Percentiles rank a stretch among this genome's conserved stretches.
Conservation (phyloP, 2,329 filamentous ascomycete genomes). For the Cladophialophora exuberans region DNA sequence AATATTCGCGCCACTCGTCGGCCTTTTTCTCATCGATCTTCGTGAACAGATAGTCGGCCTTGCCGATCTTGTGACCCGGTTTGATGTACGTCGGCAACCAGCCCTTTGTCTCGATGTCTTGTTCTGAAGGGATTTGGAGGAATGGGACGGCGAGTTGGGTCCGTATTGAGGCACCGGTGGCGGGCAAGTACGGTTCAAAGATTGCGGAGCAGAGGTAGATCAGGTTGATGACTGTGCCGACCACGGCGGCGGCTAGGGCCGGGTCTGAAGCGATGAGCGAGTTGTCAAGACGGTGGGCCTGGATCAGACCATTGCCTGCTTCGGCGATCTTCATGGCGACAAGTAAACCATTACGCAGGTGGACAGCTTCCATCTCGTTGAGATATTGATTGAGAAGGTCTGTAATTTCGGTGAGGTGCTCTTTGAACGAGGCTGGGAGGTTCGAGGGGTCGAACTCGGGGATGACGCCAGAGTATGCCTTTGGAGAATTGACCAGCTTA, state of each 20-base stretch:
- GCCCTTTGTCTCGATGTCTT: conserved; percentile 54
- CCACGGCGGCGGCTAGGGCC: conserved; percentile 62
- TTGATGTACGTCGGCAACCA: conserved; percentile 66
- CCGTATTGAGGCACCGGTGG: conserved; percentile 74
- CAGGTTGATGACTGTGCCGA: conserved; percentile 81
- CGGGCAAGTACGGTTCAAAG: conserved; percentile 82
- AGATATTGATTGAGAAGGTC: conserved; percentile 59
- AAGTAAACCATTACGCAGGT: conserved; percentile 59
- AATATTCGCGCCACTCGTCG: conserved; percentile 79
- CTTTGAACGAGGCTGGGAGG: conserved; percentile 45
- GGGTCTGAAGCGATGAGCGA: conserved; percentile 62
- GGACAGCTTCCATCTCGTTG: conserved; percentile 62
- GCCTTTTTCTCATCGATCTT: conserved; percentile 80
- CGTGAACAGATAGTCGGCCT: conserved; percentile 79
- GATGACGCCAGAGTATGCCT: conserved; percentile 68
- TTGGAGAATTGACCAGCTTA: conserved; percentile 73
- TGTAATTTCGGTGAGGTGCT: conserved; percentile 53
- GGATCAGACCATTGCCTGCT: conserved; percentile 62
- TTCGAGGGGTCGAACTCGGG: conserved; percentile 58
- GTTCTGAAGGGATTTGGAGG: conserved; percentile 61
- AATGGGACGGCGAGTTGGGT: conserved; percentile 69
- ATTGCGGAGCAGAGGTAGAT: conserved; percentile 80
- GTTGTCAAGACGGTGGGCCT: conserved; percentile 66
- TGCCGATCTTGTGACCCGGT: conserved; percentile 79
- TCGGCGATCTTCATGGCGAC: conserved; percentile 62